phyloP scores from a whole-genome alignment of 2,329 filamentous ascomycete genomes.

The Penicillium sp. region DNA sequence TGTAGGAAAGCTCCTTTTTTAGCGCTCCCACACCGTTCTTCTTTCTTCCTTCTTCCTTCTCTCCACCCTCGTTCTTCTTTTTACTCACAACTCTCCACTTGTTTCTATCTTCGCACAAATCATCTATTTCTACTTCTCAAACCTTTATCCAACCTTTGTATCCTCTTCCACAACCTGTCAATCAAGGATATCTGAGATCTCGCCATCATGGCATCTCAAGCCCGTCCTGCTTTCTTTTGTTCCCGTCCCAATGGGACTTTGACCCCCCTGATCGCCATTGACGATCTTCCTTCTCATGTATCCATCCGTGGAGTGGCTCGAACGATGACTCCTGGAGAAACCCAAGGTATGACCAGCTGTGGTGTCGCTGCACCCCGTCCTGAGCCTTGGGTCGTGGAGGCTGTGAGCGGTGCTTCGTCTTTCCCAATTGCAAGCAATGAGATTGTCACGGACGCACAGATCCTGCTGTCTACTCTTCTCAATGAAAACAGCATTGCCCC shows the following conservation, averaged over 20 bases:
- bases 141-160: constrained; percentile 7
- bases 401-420: background rate
- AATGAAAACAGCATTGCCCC: too few relatives aligned
- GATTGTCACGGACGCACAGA: constrained; percentile 10
- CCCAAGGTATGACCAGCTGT: constrained; percentile 41
- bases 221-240: constrained; percentile 41
- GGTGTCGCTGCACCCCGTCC: constrained; percentile 31
- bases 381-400: constrained; percentile 34
- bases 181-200: background rate
- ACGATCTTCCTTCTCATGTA: constrained; percentile 40
- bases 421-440: constrained; percentile 4
- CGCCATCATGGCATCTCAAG: constrained; percentile 20
- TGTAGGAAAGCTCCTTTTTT: constrained; percentile 1
- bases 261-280: constrained; percentile 42
- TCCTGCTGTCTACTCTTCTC: too few relatives aligned
- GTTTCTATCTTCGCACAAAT: background rate
- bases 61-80: constrained; percentile 4
- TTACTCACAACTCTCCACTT: constrained; percentile 1
- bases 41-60: constrained; percentile 7
- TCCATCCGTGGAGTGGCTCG: constrained; percentile 37
- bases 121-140: background rate
- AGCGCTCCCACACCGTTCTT: constrained; percentile 6
- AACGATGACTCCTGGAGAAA: constrained; percentile 33
- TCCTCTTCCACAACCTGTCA: background rate
- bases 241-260: constrained; percentile 38